Percentiles rank a stretch among this genome's conserved stretches.
Conservation (phyloP, 1,139 yeast species). For the Hemisphaericaspora xylofermentans region DNA sequence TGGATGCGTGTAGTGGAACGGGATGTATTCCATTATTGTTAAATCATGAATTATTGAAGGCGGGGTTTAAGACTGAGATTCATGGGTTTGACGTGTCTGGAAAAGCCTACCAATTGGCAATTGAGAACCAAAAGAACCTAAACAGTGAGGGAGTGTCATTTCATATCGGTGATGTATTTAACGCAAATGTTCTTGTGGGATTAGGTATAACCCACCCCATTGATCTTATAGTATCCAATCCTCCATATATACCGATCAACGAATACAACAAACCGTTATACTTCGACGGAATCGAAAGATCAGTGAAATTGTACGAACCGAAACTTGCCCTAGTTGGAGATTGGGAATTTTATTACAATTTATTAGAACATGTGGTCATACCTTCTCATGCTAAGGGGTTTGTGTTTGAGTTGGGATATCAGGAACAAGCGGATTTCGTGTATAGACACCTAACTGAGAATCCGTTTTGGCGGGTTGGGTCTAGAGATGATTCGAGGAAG, state of each 20-base stretch:
- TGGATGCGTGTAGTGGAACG: conserved; percentile 87
- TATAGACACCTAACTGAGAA: conserved; percentile 9
- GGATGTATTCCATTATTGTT: conserved; percentile 78
- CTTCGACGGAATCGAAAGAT: conserved; percentile 45
- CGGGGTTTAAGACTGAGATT: conserved; percentile 21
- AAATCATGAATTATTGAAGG: conserved; percentile 28
- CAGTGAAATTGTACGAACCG: conserved; percentile 78
- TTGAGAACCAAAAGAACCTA: conserved; percentile 34
- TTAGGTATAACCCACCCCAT: conserved; percentile 11
- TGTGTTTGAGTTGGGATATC: conserved; percentile 44
- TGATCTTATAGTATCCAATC: conserved; percentile 75
- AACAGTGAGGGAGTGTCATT: conserved; percentile 17
- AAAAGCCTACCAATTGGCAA: conserved; percentile 52
- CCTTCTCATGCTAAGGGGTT: conserved; percentile 40
- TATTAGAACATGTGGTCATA: conserved; percentile 44
- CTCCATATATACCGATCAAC: conserved; percentile 73
- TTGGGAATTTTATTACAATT: conserved; percentile 62
- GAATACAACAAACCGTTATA: conserved; percentile 36
- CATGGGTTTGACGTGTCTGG: conserved; percentile 62
- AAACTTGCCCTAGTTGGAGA: conserved; percentile 73
- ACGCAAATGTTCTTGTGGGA: conserved; percentile 8
- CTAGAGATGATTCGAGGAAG: conserved; percentile 27
- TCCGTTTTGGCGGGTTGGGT: conserved; percentile 29
- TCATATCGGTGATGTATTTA: conserved; percentile 27
- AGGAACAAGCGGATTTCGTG: conserved; percentile 32